These are phyloP conservation scores for Pythium scleroteichum DNA, from an alignment of 352 stramenopile species.

Conservation along the genomic window DNA sequence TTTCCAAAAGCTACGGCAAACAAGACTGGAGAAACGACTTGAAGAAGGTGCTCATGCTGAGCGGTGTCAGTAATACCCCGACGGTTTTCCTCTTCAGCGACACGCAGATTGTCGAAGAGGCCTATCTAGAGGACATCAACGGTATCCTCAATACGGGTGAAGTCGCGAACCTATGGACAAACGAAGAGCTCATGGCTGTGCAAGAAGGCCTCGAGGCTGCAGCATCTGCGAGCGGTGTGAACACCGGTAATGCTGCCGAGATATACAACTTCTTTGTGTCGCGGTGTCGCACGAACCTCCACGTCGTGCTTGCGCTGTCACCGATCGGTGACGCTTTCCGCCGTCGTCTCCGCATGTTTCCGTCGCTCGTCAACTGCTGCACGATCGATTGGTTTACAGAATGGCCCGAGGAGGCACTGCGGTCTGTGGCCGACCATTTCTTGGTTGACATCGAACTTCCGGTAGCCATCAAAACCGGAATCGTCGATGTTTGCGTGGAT, in stretches of 20 bases:
- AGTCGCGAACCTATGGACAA: conserved; percentile 91
- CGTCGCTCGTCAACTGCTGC: conserved; percentile 95
- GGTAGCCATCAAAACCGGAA: conserved; percentile 68
- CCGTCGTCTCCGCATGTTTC: conserved; percentile 94
- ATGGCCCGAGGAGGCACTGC: conserved; percentile 93
- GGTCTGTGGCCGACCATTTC: conserved; percentile 92
- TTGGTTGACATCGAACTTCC: conserved; percentile 89
- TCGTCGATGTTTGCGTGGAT: conserved; percentile 94
- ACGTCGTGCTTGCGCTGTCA: conserved; percentile 92
- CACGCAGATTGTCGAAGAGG: conserved; percentile 93
- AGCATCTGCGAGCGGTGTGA: conserved; percentile 59
- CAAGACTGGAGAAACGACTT: conserved; percentile 93
- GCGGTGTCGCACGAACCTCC: conserved; percentile 91
- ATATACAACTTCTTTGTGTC: conserved; percentile 92
- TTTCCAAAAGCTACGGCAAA: conserved; percentile 93
- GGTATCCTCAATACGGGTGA: conserved; percentile 93
- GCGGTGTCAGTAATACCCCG: conserved; percentile 76
- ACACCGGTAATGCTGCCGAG: conserved; percentile 71
- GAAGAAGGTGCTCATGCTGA: conserved; percentile 85
- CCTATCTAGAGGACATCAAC: conserved; percentile 94
- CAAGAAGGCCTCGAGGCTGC: conserved; percentile 72
- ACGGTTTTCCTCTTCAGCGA: conserved; percentile 94
- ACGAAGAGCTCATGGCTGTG: conserved; percentile 88
- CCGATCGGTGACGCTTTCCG: conserved; percentile 94
- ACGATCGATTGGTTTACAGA: conserved; percentile 97